These are phyloP conservation scores for Adiantum capillusveneris DNA, from an alignment of 75 land plant species.

Conservation along the genomic window DNA sequence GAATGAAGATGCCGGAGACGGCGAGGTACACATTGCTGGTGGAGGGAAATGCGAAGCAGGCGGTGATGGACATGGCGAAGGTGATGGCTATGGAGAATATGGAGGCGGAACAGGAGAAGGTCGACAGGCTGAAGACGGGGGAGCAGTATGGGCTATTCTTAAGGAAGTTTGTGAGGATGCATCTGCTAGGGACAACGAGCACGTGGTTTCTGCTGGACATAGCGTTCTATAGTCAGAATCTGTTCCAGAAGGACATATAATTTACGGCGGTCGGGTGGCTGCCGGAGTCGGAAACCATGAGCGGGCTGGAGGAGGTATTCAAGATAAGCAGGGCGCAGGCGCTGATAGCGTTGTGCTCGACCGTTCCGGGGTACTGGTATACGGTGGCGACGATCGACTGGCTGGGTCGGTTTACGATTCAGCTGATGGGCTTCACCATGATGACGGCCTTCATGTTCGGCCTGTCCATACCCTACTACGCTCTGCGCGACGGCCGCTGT, in stretches of 20 bases:
- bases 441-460: too few species aligned
- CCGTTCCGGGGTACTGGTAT: too few species aligned
- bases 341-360: too few species aligned
- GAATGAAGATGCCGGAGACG: too few species aligned
- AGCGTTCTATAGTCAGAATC: too few species aligned
- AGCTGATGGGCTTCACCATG: too few species aligned
- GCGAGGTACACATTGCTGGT: slow-evolving; percentile 55
- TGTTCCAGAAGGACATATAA: slow-evolving; percentile 31
- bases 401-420: too few species aligned
- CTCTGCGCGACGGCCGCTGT: slow-evolving; percentile 23
- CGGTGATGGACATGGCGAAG: slow-evolving; percentile 43
- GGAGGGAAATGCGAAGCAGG: slow-evolving; percentile 36
- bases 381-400: too few species aligned
- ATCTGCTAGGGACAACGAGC: slow-evolving; percentile 23
- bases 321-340: too few species aligned
- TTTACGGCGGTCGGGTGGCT: slow-evolving; percentile 8
- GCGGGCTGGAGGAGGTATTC: too few species aligned
- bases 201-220: too few species aligned
- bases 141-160: slow-evolving; percentile 10
- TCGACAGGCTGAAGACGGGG: neutral
- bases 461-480: slow-evolving; percentile 13
- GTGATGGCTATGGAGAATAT: slow-evolving; percentile 25
- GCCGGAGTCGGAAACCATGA: too few species aligned
- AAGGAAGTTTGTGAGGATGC: slow-evolving; percentile 13
- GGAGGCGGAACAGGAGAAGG: slow-evolving; percentile 4